Base-by-base conservation (phyloP, 2,329 filamentous ascomycete species). In the Chrysoporthe austroafricana region DNA sequence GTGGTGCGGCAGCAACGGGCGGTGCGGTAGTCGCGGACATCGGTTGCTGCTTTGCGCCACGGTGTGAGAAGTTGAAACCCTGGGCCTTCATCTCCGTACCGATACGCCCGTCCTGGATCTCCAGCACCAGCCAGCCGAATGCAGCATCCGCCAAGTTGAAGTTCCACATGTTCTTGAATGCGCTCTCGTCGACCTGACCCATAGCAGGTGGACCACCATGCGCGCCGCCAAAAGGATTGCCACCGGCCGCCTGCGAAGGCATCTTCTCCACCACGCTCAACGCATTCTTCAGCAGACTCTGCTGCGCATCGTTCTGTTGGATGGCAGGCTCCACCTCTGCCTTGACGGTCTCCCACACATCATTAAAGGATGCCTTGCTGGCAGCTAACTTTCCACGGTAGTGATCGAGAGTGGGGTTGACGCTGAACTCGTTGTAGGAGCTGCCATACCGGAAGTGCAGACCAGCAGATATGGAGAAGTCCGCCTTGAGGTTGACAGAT, bases 91-190 rank as follows among this genome's bases (percentile, higher is more conserved):
- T 99, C 81, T 99, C 96, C 0, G 96, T 99, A 59, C 94, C 96
- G 73, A 99, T 98, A 56, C 96, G 90, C 63, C 96, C 96, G 76
- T 94, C 92, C 77, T 99, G 96, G 69, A 99, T 91, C 78, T 99
- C 96, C 67, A 99, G 82, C 18, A 98, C 94, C 63, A 99, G 85
- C 85, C 94, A 99, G 70, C 96, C 96, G 78, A 98, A 99, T 26
- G 96, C 95, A 66, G 96, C 96, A 82, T 99, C 96, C 42, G 96
- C 96, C 72, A 99, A 81, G 79, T 98, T 98, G 82, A 99, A 99
- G 80, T 99, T 99, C 96, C 96, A 99, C 96, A 98, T 98, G 79
- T 99, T 99, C 85, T 99, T 99, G 87, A 99, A 99, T 1, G 96
- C 96, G 75, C 94, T 97, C 83, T 99, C 96, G 71, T 99, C 96